Evolutionary conservation across 495 filamentous ascomycete species (phyloP).

Genomic region (Tuber indicum): DNA sequence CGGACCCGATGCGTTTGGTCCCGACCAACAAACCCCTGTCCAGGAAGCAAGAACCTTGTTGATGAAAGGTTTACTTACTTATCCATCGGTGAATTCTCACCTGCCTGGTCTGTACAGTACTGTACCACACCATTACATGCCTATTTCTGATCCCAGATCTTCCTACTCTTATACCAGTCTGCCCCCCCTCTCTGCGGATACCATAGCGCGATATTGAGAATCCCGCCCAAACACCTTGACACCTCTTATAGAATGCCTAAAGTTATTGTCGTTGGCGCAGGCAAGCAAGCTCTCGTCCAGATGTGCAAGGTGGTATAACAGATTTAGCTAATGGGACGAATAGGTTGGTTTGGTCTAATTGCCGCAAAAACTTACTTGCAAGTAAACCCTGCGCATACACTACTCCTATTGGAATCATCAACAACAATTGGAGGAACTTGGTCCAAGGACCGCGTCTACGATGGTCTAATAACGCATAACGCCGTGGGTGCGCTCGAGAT

Average conservation of each 20-base stretch:
- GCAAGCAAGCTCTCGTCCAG: conserved; percentile 7
- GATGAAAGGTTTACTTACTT: background rate
- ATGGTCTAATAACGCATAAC: conserved; percentile 46
- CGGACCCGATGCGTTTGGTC: background rate
- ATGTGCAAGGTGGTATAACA: background rate
- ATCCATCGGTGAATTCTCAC: background rate
- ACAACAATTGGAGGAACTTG: conserved; percentile 50
- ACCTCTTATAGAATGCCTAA: conserved; percentile 15
- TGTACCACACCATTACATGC: background rate
- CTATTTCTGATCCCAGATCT: background rate
- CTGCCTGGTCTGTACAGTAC: background rate
- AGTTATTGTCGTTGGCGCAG: conserved; percentile 31
- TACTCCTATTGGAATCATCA: conserved; percentile 49
- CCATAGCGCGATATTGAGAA: background rate
- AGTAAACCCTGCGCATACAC: conserved; percentile 42
- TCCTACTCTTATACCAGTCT: background rate
- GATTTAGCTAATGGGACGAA: conserved; percentile 4
- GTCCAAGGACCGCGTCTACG: conserved; percentile 50
- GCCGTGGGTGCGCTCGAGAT: conserved; percentile 47
- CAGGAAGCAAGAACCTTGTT: background rate
- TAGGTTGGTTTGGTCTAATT: conserved; percentile 47
- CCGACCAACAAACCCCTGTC: background rate
- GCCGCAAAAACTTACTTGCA: conserved; percentile 48
- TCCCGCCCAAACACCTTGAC: background rate
- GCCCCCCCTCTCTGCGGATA: background rate